Percentiles rank a stretch among this genome's conserved stretches.
Evolutionary conservation across 2,329 filamentous ascomycete species (phyloP).

Genomic region (Fusarium anthophilum): DNA sequence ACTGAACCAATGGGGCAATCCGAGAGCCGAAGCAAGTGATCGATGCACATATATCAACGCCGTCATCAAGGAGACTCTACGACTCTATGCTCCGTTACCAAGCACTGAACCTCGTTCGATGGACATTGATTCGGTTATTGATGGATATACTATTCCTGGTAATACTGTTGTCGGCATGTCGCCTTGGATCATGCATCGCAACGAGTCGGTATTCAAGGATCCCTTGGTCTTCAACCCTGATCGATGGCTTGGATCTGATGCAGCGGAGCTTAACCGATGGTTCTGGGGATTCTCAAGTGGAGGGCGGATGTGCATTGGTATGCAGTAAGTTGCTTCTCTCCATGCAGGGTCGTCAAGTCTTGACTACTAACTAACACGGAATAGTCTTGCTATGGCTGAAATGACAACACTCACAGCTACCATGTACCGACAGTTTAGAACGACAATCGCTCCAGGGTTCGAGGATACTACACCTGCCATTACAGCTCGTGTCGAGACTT

Average conservation of each 20-base stretch:
- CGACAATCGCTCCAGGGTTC: slow-evolving; percentile 19
- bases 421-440: slow-evolving; percentile 30
- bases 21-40: slow-evolving; percentile 49
- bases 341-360: fast-evolving
- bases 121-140: slow-evolving; percentile 19
- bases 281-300: slow-evolving; percentile 41
- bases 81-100: slow-evolving; percentile 61
- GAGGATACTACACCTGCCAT: slow-evolving; percentile 26
- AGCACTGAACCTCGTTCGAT: slow-evolving; percentile 58
- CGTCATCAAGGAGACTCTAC: slow-evolving; percentile 60
- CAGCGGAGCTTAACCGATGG: slow-evolving; percentile 34
- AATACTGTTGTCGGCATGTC: slow-evolving; percentile 42
- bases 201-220: slow-evolving; percentile 37
- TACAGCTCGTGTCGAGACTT: slow-evolving; percentile 35
- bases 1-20: slow-evolving; percentile 38
- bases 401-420: slow-evolving; percentile 34
- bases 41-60: slow-evolving; percentile 57
- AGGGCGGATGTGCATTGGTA: slow-evolving; percentile 38
- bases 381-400: slow-evolving; percentile 35
- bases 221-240: slow-evolving; percentile 40
- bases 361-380: neutral
- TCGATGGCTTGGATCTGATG: slow-evolving; percentile 37
- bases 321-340: slow-evolving; percentile 31
- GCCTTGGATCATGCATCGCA: slow-evolving; percentile 41
- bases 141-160: slow-evolving; percentile 39